Base-by-base conservation (phyloP, 140 eudicot species). In the Flaveria floridana region DNA sequence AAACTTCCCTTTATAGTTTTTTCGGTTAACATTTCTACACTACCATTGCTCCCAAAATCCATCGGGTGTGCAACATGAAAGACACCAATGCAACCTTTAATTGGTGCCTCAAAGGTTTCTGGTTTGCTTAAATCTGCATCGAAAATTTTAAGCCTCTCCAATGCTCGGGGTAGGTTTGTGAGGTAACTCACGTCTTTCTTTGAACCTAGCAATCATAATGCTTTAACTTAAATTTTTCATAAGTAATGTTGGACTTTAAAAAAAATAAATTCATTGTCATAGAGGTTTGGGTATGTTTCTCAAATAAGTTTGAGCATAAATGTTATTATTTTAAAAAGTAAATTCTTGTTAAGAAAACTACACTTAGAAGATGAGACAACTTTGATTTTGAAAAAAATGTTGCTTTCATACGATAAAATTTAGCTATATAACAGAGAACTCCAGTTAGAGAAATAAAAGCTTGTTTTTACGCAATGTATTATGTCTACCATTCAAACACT, bases 61-160 rank as follows among this genome's bases (percentile, higher is more conserved):
- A 84, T 71, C 13, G 86, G 88, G 34, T 84, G 88, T 0, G 88
- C 91, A 67, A 82, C 78, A 71, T 75, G 91, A 73, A 86, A 84
- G 2, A 86, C 85, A 13, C 88, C 86, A 16, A 34, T 37, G 79
- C 91, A 86, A 1, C 89, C 85, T 64, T 64, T 61, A 14, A 78
- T 67, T 20, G 83, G 74, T 48, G 50, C 76, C 15, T 71, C 65
- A 19, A 87, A 87, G 39, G 79, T 84, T 7, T 79, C 73, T 0
- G 85, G 88, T 46, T 76, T 14, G 82, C 47, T 77, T 56, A 87
- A 80, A 47, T 87, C 91, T 2, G 84, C 86, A 0, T 81, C 48
- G 73, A 73, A 87, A 7, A 87, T 65, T 23, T 51, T 56, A 39
- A 87, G 88, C 76, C 82, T 74, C 44, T 81, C 76, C 0, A 87